These are phyloP conservation scores for Rhizopogon vinicolor DNA, from an alignment of 768 basidiomycete genomes.

Conservation along the genomic window DNA sequence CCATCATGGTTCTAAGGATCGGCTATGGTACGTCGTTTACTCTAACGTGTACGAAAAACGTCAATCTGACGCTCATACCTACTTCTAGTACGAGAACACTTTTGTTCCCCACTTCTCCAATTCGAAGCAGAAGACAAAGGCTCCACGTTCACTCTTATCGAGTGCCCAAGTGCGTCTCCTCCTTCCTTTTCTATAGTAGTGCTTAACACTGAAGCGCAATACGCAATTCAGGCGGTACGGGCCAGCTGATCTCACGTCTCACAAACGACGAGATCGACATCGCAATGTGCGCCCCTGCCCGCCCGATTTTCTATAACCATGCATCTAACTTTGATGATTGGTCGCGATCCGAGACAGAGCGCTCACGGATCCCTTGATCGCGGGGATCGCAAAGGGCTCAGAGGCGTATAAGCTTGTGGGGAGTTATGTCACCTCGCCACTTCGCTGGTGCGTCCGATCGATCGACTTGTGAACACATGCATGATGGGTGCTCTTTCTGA, in stretches of 20 bases:
- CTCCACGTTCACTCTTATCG: constrained; percentile 75
- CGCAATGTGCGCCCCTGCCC: constrained; percentile 53
- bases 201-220: no score
- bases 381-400: constrained; percentile 89
- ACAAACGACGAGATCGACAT: constrained; percentile 77
- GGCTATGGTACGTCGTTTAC: constrained; percentile 23
- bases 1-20: constrained; percentile 23
- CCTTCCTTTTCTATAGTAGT: background rate
- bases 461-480: no score
- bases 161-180: constrained; percentile 71
- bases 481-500: no score
- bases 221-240: constrained; percentile 64
- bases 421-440: constrained; percentile 83
- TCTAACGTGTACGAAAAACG: background rate
- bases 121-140: constrained; percentile 66
- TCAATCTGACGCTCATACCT: background rate
- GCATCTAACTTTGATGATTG: background rate
- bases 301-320: background rate
- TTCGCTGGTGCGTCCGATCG: constrained; percentile 63
- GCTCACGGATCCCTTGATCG: constrained; percentile 86
- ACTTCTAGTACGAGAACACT: constrained; percentile 73
- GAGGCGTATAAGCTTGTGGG: constrained; percentile 88
- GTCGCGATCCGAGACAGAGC: constrained; percentile 43
- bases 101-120: constrained; percentile 89
- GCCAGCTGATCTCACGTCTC: constrained; percentile 66